These are phyloP conservation scores for Didymosphaeria variabile DNA, from an alignment of 2,329 filamentous ascomycete genomes.

Conservation along the genomic window DNA sequence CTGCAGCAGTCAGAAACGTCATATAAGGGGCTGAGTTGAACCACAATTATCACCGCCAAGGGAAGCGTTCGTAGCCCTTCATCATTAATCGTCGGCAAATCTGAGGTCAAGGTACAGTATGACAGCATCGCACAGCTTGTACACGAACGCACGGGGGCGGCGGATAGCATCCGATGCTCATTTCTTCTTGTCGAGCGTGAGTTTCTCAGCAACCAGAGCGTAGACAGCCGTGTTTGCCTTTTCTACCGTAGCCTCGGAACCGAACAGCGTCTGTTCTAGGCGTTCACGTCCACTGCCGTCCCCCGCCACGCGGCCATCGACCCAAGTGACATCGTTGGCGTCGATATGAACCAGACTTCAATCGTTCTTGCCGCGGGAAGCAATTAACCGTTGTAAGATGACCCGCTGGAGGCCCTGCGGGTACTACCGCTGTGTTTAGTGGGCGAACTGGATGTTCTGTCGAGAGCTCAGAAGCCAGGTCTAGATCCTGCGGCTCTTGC, in stretches of 20 bases:
- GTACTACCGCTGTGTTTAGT: neutral
- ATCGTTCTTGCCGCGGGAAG: neutral
- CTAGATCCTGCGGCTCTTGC: neutral
- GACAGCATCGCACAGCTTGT: conserved; percentile 4
- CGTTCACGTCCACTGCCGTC: neutral
- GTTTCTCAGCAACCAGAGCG: neutral
- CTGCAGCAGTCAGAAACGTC: neutral
- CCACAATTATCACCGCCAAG: neutral
- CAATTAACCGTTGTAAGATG: neutral
- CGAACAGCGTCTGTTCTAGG: neutral
- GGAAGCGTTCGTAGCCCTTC: conserved; percentile 1
- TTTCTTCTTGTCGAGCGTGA: neutral
- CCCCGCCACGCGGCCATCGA: neutral
- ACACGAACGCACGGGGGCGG: neutral
- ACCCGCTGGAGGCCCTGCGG: neutral
- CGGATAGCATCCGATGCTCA: neutral
- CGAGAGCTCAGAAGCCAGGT: neutral
- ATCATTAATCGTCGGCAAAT: neutral
- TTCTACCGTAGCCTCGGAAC: neutral
- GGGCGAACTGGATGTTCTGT: neutral
- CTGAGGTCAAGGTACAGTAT: neutral
- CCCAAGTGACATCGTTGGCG: neutral
- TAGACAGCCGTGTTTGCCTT: neutral
- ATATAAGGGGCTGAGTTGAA: neutral
- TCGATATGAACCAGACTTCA: conserved; percentile 1